phyloP scores from a whole-genome alignment of 768 basidiomycete species.

The Suillus alpinus region DNA sequence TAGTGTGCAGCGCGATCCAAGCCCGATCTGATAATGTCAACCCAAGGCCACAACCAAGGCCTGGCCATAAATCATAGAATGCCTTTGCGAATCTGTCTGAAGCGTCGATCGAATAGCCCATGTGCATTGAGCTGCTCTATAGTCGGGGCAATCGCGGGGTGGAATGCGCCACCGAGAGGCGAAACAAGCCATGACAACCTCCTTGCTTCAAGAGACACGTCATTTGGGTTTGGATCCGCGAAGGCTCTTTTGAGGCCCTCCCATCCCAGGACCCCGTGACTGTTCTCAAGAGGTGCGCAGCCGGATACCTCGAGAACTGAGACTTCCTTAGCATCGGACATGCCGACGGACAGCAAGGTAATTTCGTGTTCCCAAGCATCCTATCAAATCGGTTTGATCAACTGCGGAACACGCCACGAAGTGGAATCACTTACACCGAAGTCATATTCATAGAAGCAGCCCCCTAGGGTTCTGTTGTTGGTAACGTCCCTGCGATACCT shows the following conservation, averaged over 20 bases:
- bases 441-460: constrained; percentile 20
- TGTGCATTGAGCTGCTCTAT: constrained; percentile 4
- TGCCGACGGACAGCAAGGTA: not conserved
- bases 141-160: constrained; percentile 6
- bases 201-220: not conserved
- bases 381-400: constrained; percentile 4
- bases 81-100: not conserved
- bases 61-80: not conserved
- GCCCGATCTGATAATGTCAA: not conserved
- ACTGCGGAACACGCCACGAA: not conserved
- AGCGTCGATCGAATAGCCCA: constrained; percentile 1
- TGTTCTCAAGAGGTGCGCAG: constrained; percentile 6
- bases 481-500: constrained; percentile 2
- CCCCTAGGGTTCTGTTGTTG: constrained; percentile 5
- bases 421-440: constrained; percentile 14
- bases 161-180: constrained; percentile 1
- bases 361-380: constrained; percentile 23
- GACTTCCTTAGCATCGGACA: not conserved
- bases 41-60: not conserved
- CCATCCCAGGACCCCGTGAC: constrained; percentile 8
- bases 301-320: constrained; percentile 6
- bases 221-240: constrained; percentile 3
- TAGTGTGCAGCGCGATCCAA: not conserved
- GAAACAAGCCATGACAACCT: constrained; percentile 28
- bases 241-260: constrained; percentile 11